Conservation (phyloP, 495 filamentous ascomycete species). For the Neurospora sp. region DNA sequence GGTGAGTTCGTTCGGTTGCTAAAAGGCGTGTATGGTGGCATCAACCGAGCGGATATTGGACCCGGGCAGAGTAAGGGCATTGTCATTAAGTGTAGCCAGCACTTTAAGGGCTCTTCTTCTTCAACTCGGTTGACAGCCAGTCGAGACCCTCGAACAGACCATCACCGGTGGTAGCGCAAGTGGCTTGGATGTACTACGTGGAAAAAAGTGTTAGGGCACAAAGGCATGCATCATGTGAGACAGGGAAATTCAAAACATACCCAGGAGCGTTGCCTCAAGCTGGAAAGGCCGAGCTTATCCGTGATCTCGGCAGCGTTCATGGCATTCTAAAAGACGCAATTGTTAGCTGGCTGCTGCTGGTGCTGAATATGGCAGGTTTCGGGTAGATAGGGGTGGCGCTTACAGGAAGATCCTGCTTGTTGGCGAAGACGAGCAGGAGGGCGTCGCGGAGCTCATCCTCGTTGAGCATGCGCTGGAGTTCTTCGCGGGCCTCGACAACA, state of each 20-base stretch:
- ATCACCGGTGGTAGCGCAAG: conserved; percentile 97
- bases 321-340: conserved; percentile 57
- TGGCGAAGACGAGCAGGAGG: conserved; percentile 95
- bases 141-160: conserved; percentile 99
- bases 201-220: conserved; percentile 8
- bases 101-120: conserved; percentile 72
- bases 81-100: conserved; percentile 7
- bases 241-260: conserved; percentile 47
- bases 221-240: neutral
- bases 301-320: conserved; percentile 99
- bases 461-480: conserved; percentile 99
- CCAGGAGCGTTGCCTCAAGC: conserved; percentile 94
- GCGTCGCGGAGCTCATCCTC: conserved; percentile 98
- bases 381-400: conserved; percentile 22
- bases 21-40: conserved; percentile 30
- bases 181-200: conserved; percentile 94
- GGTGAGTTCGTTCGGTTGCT: conserved; percentile 37
- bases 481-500: conserved; percentile 97
- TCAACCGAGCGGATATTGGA: conserved; percentile 36
- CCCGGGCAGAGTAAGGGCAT: conserved; percentile 20
- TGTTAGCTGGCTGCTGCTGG: conserved; percentile 16
- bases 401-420: conserved; percentile 99
- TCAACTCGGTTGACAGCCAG: conserved; percentile 95
- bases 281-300: conserved; percentile 98
- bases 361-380: neutral